phyloP scores from a whole-genome alignment of 208 protist species.

The Leishmania aethiopica region DNA sequence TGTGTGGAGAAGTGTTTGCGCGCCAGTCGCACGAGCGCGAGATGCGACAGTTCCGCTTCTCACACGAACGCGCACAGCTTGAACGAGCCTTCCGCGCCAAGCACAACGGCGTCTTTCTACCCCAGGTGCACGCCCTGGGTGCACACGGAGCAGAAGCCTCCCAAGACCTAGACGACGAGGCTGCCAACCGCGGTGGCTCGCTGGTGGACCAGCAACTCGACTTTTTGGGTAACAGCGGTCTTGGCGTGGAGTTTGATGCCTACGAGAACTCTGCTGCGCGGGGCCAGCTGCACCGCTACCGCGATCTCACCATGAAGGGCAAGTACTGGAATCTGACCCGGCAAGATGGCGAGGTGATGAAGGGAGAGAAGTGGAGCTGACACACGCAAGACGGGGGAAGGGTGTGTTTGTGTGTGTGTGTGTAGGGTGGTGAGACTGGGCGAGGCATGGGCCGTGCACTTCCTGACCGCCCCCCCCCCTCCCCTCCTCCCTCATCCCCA shows the following conservation, averaged over 20 bases:
- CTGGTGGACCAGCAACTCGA: slow-evolving; percentile 88
- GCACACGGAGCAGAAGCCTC: neutral
- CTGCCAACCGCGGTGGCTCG: slow-evolving; percentile 29
- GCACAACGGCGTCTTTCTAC: slow-evolving; percentile 63
- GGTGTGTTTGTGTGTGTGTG: neutral
- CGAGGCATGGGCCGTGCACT: neutral
- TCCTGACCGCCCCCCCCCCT: neutral
- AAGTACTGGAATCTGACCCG: slow-evolving; percentile 78
- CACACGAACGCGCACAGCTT: slow-evolving; percentile 45
- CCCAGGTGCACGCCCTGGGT: slow-evolving; percentile 9
- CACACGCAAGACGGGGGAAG: neutral
- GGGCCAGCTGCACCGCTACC: slow-evolving; percentile 72
- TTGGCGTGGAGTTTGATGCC: slow-evolving; percentile 62
- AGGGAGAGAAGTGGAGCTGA: slow-evolving; percentile 49
- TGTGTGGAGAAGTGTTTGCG: slow-evolving; percentile 73
- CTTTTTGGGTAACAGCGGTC: slow-evolving; percentile 59
- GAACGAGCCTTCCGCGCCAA: slow-evolving; percentile 68
- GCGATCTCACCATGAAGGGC: slow-evolving; percentile 89
- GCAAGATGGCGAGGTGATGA: slow-evolving; percentile 47
- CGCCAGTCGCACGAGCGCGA: slow-evolving; percentile 48
- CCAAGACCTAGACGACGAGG: neutral
- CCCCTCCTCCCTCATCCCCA: neutral
- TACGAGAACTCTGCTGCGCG: slow-evolving; percentile 68
- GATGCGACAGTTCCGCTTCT: slow-evolving; percentile 34
- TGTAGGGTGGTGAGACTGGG: neutral